Conservation (phyloP, 140 eudicot species). For the Ambrosia hybrid region DNA sequence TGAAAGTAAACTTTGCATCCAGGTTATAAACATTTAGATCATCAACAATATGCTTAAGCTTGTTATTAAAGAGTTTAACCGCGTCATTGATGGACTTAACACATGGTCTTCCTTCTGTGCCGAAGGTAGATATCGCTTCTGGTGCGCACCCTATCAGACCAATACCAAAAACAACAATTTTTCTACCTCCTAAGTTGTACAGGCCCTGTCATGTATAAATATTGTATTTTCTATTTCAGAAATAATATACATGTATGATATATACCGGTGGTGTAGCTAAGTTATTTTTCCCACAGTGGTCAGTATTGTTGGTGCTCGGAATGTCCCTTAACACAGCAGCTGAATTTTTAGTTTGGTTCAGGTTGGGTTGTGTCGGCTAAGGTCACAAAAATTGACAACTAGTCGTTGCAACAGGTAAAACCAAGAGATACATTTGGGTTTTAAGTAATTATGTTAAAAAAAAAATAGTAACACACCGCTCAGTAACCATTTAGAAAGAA, state of each 20-base stretch:
- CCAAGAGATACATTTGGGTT: too few species aligned
- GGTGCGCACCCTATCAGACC: slow-evolving; percentile 46
- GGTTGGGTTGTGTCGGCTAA: too few species aligned
- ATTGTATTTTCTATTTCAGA: not conserved
- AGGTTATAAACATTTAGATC: slow-evolving; percentile 7
- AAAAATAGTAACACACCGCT: too few species aligned
- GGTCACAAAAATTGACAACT: too few species aligned
- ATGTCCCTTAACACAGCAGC: too few species aligned
- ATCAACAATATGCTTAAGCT: slow-evolving; percentile 34
- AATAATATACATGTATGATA: not conserved
- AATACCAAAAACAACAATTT: slow-evolving; percentile 44
- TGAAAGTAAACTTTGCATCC: slow-evolving; percentile 39
- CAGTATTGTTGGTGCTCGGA: too few species aligned
- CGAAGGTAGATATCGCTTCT: slow-evolving; percentile 25
- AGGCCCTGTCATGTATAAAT: slow-evolving; percentile 24
- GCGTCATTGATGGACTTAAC: slow-evolving; percentile 35
- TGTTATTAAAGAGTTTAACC: slow-evolving; percentile 30
- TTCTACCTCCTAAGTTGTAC: slow-evolving; percentile 44
- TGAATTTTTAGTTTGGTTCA: too few species aligned
- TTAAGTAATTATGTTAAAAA: too few species aligned
- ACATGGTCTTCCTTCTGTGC: slow-evolving; percentile 38
- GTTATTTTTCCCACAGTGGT: too few species aligned
- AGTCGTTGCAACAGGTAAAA: too few species aligned
- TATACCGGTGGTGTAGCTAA: too few species aligned
- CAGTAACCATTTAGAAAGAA: too few species aligned